phyloP scores from a whole-genome alignment of 768 basidiomycete species.

The Guyanaporus albipodus region DNA sequence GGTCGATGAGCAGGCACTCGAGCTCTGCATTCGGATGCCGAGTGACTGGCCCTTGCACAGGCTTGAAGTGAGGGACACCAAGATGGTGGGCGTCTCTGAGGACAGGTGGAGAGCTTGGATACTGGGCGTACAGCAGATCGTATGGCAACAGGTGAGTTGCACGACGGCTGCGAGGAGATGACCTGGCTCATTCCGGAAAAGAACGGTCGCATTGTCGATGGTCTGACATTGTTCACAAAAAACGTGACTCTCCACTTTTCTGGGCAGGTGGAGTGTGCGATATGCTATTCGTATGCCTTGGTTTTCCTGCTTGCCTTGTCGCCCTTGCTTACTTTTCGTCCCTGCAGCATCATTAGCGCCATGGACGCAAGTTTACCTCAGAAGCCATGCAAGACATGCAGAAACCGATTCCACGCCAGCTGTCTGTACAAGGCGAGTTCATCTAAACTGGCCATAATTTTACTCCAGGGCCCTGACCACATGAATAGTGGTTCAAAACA shows the following conservation, averaged over 20 bases:
- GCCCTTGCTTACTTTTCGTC: background rate
- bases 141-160: constrained; percentile 74
- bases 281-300: constrained; percentile 79
- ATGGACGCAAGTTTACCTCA: constrained; percentile 84
- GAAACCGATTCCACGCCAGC: constrained; percentile 88
- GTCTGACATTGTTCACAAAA: constrained; percentile 85
- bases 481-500: constrained; percentile 75
- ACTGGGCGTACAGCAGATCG: constrained; percentile 84
- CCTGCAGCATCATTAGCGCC: constrained; percentile 77
- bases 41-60: constrained; percentile 85
- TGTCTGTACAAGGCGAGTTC: constrained; percentile 80
- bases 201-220: constrained; percentile 91
- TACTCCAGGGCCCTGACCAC: background rate
- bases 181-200: constrained; percentile 28
- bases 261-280: constrained; percentile 93
- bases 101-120: constrained; percentile 93
- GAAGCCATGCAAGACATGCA: constrained; percentile 92
- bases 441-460: background rate
- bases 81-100: constrained; percentile 84
- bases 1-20: constrained; percentile 92
- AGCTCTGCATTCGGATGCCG: constrained; percentile 84
- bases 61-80: constrained; percentile 84
- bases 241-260: constrained; percentile 93
- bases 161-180: background rate
- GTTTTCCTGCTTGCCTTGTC: background rate